Conservation (phyloP, 495 filamentous ascomycete species). For the Trichocladium uniseriatum region DNA sequence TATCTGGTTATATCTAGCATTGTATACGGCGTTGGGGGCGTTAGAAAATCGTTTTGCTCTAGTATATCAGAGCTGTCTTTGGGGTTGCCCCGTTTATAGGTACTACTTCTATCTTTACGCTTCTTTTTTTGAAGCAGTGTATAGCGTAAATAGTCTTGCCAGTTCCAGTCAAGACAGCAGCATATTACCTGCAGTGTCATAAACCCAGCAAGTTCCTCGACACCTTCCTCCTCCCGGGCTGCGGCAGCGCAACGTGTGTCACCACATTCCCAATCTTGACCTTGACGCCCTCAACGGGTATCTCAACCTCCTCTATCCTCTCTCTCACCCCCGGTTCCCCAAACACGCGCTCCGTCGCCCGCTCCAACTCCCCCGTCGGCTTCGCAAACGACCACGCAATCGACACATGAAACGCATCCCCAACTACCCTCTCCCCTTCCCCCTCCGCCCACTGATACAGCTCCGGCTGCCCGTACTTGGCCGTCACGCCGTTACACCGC, state of each 20-base stretch:
- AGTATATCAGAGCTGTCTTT: not conserved
- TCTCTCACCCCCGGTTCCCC: constrained; percentile 6
- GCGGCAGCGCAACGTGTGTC: constrained; percentile 42
- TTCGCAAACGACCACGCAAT: constrained; percentile 63
- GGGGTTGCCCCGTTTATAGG: not conserved
- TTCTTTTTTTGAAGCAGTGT: not conserved
- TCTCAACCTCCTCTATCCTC: constrained; percentile 19
- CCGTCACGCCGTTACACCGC: constrained; percentile 53
- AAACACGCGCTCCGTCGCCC: constrained; percentile 25
- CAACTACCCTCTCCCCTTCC: not conserved
- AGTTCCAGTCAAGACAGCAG: not conserved
- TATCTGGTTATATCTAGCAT: not conserved
- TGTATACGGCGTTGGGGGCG: constrained; percentile 14
- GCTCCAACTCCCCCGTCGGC: constrained; percentile 30
- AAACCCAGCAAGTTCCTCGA: constrained; percentile 14
- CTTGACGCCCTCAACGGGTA: constrained; percentile 50
- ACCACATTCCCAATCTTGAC: constrained; percentile 71
- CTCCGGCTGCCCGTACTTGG: constrained; percentile 55
- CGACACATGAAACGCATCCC: constrained; percentile 64
- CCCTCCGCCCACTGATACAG: constrained; percentile 48
- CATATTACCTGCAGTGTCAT: not conserved
- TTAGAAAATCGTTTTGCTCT: not conserved
- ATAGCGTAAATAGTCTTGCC: not conserved
- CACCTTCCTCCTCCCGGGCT: constrained; percentile 14
- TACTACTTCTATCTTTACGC: no score